Evolutionary conservation across 116 monocot species (phyloP), one percentile per base, ranked within the genome.

Genomic region (Iris pallida): DNA sequence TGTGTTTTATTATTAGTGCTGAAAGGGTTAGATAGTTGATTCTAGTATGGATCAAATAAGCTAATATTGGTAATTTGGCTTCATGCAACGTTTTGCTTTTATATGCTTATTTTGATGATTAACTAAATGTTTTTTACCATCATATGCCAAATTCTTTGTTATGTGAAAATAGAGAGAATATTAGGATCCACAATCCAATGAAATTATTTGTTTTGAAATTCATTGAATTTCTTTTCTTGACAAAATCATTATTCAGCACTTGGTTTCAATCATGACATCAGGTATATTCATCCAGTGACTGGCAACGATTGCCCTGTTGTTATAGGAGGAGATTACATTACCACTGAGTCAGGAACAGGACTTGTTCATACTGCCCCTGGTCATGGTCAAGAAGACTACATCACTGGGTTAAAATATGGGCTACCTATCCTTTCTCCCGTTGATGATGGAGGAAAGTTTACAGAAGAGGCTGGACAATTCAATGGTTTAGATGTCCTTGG

Each of bases 321-420:
- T 14, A 78, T 90, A 46, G 97, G 97, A 15, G 97, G 97, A 45
- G 90, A 92, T 52, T 98, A 98, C 58, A 98, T 98, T 53, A 98
- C 76, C 57, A 98, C 88, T 63, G 93, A 98, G 51, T 90, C 97
- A 43, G 97, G 97, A 78, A 98, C 97, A 51, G 97, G 97, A 18
- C 85, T 98, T 81, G 97, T 98, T 80, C 97, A 98, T 77, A 98
- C 97, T 71, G 97, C 97, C 16, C 97, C 97, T 78, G 97, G 97
- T 69, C 97, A 98, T 86, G 97, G 97, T 47, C 97, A 88, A 68
- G 97, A 98, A 73, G 97, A 98, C 71, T 98, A 98, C 59, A 63
- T 78, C n/a, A 98, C 90, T 74, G 90, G 97, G 18, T 51, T 98
- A 69, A 92, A 93, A 78, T 98, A 98, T 85, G 88, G 88, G 6